Evolutionary conservation across 306 rosid species (phyloP).

Genomic region (Gynostemma pentaphyllum): DNA sequence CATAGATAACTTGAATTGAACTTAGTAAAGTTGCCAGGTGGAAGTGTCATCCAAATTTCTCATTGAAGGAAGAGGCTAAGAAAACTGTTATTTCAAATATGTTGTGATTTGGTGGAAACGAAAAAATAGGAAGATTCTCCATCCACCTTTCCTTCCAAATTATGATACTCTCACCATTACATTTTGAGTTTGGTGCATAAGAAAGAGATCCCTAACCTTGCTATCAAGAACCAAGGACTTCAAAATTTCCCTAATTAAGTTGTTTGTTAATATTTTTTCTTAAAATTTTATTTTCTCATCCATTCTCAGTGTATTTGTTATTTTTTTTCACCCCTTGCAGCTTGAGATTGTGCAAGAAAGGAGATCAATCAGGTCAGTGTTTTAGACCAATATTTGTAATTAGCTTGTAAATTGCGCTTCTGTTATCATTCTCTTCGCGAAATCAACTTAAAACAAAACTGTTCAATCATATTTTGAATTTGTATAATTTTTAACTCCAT

Average conservation of each 20-base stretch:
- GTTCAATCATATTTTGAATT: too few species aligned
- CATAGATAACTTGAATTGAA: not conserved
- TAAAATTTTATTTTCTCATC: conserved; percentile 8
- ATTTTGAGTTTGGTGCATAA: not conserved
- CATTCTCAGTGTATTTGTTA: not conserved
- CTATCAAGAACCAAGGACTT: too few species aligned
- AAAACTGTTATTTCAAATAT: not conserved
- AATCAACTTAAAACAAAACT: too few species aligned
- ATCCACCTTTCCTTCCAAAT: not conserved
- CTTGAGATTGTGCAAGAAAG: conserved; percentile 79
- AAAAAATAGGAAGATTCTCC: not conserved
- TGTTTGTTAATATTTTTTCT: not conserved
- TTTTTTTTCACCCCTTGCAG: conserved; percentile 30
- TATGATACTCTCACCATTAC: not conserved
- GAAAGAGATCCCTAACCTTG: not conserved
- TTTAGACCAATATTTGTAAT: conserved; percentile 7
- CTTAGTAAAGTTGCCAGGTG: not conserved
- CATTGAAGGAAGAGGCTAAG: not conserved
- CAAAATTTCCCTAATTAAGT: not conserved
- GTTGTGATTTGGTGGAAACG: not conserved
- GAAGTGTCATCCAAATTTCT: not conserved
- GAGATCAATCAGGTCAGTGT: conserved; percentile 87
- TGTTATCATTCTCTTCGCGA: too few species aligned
- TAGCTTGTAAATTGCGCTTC: not conserved
- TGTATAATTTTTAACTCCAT: too few species aligned